A percentile compares a stretch with the other conserved stretches of the same genome.
These are phyloP conservation scores for Alternaria triticina DNA, from an alignment of 2,329 filamentous ascomycete genomes.

Conservation along the genomic window DNA sequence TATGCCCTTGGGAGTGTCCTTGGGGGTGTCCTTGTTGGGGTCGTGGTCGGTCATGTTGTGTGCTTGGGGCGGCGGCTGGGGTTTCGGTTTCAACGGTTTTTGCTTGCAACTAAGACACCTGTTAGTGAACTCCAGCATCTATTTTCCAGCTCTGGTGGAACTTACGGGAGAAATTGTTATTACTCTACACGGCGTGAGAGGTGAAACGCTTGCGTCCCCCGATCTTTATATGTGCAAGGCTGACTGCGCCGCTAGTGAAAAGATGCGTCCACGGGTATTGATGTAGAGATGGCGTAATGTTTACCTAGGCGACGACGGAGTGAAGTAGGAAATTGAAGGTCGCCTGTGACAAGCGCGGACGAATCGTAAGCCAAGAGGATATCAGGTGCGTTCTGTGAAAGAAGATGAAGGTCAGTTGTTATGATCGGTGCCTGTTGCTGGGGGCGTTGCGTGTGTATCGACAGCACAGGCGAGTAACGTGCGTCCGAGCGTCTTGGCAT, in stretches of 20 bases:
- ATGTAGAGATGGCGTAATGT: neutral
- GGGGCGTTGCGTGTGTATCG: neutral
- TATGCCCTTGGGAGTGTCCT: neutral
- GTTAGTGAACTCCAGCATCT: neutral
- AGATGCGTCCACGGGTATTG: neutral
- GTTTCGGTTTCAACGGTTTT: neutral
- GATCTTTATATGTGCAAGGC: neutral
- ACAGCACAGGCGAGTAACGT: neutral
- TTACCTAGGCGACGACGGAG: neutral
- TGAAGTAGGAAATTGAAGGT: neutral
- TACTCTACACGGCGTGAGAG: neutral
- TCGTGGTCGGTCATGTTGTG: slow-evolving; percentile 3
- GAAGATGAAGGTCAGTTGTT: neutral
- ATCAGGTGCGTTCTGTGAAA: neutral
- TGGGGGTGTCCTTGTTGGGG: neutral
- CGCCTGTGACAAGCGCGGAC: neutral
- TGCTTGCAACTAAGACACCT: neutral
- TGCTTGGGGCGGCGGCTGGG: neutral
- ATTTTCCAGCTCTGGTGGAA: neutral
- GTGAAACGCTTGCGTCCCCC: neutral
- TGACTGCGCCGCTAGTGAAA: neutral
- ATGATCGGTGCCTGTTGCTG: neutral
- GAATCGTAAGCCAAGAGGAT: neutral
- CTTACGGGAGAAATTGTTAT: neutral
- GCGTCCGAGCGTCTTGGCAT: neutral